Base-by-base conservation (phyloP, 306 rosid species). In the Abrus precatorius region DNA sequence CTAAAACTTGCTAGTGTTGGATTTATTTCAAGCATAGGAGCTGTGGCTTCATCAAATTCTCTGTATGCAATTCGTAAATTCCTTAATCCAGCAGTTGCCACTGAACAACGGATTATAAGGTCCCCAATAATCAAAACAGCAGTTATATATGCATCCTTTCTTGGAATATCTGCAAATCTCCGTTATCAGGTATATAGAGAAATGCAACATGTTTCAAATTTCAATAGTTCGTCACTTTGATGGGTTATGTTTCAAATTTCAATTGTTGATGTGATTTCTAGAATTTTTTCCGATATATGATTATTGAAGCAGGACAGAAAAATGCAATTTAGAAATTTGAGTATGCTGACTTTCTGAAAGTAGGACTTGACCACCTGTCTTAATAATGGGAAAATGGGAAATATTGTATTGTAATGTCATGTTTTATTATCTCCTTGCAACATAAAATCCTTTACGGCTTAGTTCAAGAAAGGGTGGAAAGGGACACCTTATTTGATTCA, bases 111-210 rank as follows among this genome's bases (percentile, higher is more conserved):
- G 68, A 83, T 67, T 84, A 78, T 82, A 75, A 90, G 95, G 85
- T 90, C 97, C 65, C 97, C 98, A 36, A 80, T 95, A 63, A 92
- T 93, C 82, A 95, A 95, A 89, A 76, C 99, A 32, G 97, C 99
- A 11, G 64, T 86, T 47, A 85, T 91, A 45, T 95, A 89, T 75
- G 80, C 75, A 52, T 69, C 78, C 72, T 95, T 93, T 89, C 97
- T 95, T 29, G 98, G 97, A 81, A 78, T 87, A 75, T 95, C 98
- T 12, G 86, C 99, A 70, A 95, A 95, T 82, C 94, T 95, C 20
- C 97, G 99, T 41, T 95, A 95, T 86, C 99, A 95, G 99, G 99
- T 95, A 84, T 54, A 50, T 50, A 47, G 74, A 75, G 49, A 77
- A 74, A 38, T 73, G 81, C 20, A 20, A 20, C 20, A 20, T 53